These are phyloP conservation scores for Solanum sitiens DNA, from an alignment of 257 asterid species.

Conservation along the genomic window DNA sequence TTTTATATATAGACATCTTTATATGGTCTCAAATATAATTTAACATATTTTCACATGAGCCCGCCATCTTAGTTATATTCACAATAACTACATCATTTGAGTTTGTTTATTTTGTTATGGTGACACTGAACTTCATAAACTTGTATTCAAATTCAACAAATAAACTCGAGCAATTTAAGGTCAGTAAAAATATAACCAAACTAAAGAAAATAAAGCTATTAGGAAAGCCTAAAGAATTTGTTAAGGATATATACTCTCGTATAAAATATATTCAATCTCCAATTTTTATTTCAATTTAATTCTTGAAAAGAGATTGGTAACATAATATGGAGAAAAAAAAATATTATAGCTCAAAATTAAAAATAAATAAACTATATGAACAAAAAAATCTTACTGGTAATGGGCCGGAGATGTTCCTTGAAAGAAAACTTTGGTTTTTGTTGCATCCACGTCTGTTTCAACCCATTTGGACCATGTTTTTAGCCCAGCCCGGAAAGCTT, in stretches of 20 bases:
- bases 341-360: background rate
- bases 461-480: constrained; percentile 59
- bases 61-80: background rate
- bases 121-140: background rate
- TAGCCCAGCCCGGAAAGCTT: constrained; percentile 36
- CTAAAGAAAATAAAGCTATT: too few species aligned
- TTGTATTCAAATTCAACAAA: too few species aligned
- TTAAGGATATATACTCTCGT: too few species aligned
- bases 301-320: background rate
- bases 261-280: background rate
- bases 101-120: background rate
- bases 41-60: background rate
- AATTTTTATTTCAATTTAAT: too few species aligned
- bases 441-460: constrained; percentile 17
- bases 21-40: background rate
- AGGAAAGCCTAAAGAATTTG: too few species aligned
- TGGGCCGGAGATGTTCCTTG: constrained; percentile 56
- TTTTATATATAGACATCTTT: too few species aligned
- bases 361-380: background rate
- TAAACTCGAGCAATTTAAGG: background rate
- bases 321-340: too few species aligned
- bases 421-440: constrained; percentile 46
- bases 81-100: too few species aligned
- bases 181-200: too few species aligned
- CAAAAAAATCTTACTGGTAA: constrained; percentile 40